Evolutionary conservation across 306 rosid genomes (phyloP).

Genomic region (Prosopis cineraria): DNA sequence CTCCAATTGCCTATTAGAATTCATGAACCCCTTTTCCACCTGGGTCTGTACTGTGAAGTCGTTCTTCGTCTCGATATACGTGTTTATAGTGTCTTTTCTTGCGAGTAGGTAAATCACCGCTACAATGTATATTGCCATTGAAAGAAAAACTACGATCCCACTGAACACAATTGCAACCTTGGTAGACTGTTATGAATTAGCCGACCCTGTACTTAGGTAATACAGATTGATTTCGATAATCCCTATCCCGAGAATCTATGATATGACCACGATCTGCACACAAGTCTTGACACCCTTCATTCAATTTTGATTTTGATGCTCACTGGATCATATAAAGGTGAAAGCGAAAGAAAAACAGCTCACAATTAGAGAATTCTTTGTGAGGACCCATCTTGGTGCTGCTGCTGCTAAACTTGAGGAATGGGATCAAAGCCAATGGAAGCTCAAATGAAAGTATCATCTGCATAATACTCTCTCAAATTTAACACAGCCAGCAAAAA

Average conservation of each 20-base stretch:
- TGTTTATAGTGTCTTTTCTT: constrained; percentile 65
- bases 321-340: background rate
- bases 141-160: constrained; percentile 73
- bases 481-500: background rate
- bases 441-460: constrained; percentile 92
- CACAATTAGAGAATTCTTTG: constrained; percentile 61
- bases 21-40: constrained; percentile 63
- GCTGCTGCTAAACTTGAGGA: constrained; percentile 83
- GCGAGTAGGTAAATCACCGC: constrained; percentile 62
- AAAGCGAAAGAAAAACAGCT: constrained; percentile 17
- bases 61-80: constrained; percentile 48
- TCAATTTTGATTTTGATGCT: background rate
- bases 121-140: constrained; percentile 59
- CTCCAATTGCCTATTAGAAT: constrained; percentile 36
- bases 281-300: constrained; percentile 7
- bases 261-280: constrained; percentile 58
- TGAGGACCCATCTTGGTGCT: constrained; percentile 88
- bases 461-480: constrained; percentile 46
- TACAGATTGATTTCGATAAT: constrained; percentile 77
- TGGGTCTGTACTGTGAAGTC: constrained; percentile 53
- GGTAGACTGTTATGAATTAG: constrained; percentile 62
- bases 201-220: constrained; percentile 80
- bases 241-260: constrained; percentile 73
- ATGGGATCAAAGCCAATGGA: constrained; percentile 88
- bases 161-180: constrained; percentile 66